These are phyloP conservation scores for Baudoinia panamericana DNA, from an alignment of 495 filamentous ascomycete genomes.

Conservation along the genomic window DNA sequence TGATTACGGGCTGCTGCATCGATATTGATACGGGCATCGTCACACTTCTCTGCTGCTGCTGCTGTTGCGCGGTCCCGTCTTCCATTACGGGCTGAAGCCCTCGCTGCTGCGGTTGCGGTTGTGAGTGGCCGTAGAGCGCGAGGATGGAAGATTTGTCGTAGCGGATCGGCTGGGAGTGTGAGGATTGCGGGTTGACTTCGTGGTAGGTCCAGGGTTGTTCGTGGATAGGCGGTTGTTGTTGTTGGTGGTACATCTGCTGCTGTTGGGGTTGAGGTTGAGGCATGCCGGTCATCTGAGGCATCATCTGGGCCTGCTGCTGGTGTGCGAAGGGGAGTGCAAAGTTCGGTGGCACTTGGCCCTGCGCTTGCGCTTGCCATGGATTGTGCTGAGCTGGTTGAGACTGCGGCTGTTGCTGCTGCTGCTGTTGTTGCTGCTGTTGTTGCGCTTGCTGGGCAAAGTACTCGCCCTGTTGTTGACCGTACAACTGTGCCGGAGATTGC, in stretches of 20 bases:
- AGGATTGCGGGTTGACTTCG: constrained; percentile 25
- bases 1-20: constrained; percentile 21
- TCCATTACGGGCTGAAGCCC: constrained; percentile 20
- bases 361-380: constrained; percentile 1
- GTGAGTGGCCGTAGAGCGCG: constrained; percentile 67
- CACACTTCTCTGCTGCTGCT: constrained; percentile 1
- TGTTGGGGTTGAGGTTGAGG: constrained; percentile 24
- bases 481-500: constrained; percentile 27
- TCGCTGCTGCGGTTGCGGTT: constrained; percentile 50
- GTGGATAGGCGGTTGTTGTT: background rate
- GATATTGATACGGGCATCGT: constrained; percentile 7
- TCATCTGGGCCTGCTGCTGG: constrained; percentile 11
- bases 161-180: constrained; percentile 39
- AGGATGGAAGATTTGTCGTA: constrained; percentile 76
- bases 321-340: constrained; percentile 2
- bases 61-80: constrained; percentile 13
- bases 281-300: constrained; percentile 9
- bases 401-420: constrained; percentile 18
- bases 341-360: constrained; percentile 13
- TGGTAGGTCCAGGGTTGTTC: constrained; percentile 5
- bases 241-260: constrained; percentile 3
- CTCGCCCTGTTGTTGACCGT: constrained; percentile 23
- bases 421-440: constrained; percentile 25
- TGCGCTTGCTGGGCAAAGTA: constrained; percentile 18
- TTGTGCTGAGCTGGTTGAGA: constrained; percentile 5